phyloP scores from a whole-genome alignment of 2,329 filamentous ascomycete species.

The Verticillium longisporum region DNA sequence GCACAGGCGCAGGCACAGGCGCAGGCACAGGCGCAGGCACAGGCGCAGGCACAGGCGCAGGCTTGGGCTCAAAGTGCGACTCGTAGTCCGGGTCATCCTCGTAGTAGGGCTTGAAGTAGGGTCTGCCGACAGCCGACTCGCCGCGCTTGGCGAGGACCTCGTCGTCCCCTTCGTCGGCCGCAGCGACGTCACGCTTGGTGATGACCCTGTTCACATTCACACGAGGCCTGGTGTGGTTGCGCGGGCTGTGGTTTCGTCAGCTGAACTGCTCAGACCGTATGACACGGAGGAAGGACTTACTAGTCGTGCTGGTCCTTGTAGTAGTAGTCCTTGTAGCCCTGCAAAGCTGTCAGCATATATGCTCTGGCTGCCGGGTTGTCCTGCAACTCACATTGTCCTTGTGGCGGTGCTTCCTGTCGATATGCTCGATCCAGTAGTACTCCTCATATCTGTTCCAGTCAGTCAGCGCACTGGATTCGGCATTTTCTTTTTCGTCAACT shows the following conservation, averaged over 20 bases:
- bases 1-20: not conserved
- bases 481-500: not conserved
- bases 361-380: not conserved
- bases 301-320: not conserved
- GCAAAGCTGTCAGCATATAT: not conserved
- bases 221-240: not conserved
- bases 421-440: slow-evolving; percentile 2
- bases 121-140: not conserved
- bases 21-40: not conserved
- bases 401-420: not conserved
- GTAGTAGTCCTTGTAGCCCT: not conserved
- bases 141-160: not conserved
- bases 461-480: not conserved
- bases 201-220: not conserved
- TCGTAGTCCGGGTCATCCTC: not conserved
- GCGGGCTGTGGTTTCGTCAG: not conserved
- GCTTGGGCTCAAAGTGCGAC: not conserved
- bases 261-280: too few species aligned
- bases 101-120: not conserved
- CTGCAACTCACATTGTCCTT: not conserved
- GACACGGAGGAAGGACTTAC: not conserved
- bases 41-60: not conserved
- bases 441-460: not conserved
- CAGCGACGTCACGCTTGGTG: not conserved
- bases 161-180: not conserved